A percentile compares a stretch with the other conserved stretches of the same genome.
Evolutionary conservation across 2,329 filamentous ascomycete species (phyloP).

Genomic region (Bipolaris oryzae): DNA sequence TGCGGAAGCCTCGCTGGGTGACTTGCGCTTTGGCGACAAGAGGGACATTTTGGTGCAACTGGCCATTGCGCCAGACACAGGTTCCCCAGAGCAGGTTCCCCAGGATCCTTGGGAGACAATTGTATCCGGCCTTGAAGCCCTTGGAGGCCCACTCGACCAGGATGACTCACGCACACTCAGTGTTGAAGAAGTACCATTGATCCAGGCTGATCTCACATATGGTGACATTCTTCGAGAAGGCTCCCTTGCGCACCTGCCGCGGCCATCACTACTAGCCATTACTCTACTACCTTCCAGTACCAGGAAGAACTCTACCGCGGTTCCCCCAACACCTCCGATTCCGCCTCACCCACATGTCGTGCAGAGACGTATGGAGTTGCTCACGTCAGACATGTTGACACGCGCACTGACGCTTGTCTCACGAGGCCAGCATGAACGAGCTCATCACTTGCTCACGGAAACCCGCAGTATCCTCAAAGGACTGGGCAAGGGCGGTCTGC

Average conservation of each 20-base stretch:
- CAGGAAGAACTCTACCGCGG: conserved; percentile 62
- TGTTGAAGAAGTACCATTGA: conserved; percentile 91
- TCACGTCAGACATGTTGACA: conserved; percentile 97
- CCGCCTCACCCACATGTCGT: conserved; percentile 95
- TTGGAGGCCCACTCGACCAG: conserved; percentile 84
- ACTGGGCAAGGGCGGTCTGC: conserved; percentile 90
- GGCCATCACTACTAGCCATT: conserved; percentile 90
- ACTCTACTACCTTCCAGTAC: conserved; percentile 84
- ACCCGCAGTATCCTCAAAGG: conserved; percentile 95
- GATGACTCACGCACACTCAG: conserved; percentile 84
- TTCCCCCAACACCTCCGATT: conserved; percentile 70
- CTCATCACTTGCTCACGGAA: conserved; percentile 88
- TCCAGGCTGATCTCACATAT: conserved; percentile 93
- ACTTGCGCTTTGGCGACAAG: conserved; percentile 95
- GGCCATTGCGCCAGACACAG: conserved; percentile 85
- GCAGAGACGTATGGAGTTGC: conserved; percentile 93
- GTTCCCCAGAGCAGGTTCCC: conserved; percentile 80
- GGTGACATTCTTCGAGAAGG: conserved; percentile 92
- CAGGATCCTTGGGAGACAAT: conserved; percentile 98
- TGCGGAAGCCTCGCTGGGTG: conserved; percentile 88
- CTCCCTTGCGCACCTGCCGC: conserved; percentile 80
- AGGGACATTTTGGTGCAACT: conserved; percentile 74
- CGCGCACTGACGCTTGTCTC: conserved; percentile 89
- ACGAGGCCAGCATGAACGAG: conserved; percentile 89
- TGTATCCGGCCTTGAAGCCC: conserved; percentile 89